Evolutionary conservation across 1,284 basidiomycete genomes (phyloP).

Genomic region (Ceraceosorus guamensis): DNA sequence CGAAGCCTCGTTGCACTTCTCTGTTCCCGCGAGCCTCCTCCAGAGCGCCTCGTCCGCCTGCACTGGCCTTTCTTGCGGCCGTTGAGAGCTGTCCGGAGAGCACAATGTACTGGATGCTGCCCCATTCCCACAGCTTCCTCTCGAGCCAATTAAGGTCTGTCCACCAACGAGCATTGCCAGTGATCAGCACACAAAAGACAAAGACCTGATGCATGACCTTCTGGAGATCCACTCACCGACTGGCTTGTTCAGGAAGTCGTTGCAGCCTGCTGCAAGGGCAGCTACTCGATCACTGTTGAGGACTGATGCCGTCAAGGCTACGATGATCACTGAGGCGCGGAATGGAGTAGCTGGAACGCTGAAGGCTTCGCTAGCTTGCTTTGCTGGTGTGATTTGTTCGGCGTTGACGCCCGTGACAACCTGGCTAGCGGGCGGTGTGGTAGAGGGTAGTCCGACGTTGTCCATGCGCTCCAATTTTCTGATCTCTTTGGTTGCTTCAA

Average conservation of each 20-base stretch:
- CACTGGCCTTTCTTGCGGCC: background rate
- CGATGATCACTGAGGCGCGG: constrained; percentile 93
- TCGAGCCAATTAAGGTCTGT: constrained; percentile 55
- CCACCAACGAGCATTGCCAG: too few relatives aligned
- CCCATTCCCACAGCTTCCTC: constrained; percentile 99
- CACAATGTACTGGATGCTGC: constrained; percentile 51
- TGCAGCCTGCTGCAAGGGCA: constrained; percentile 93
- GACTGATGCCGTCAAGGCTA: constrained; percentile 90
- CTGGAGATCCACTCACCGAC: constrained; percentile 54
- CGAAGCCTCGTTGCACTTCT: background rate
- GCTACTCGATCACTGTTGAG: constrained; percentile 85
- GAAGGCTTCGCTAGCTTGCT: too few relatives aligned
- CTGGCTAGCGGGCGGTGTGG: constrained; percentile 52
- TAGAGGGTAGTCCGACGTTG: constrained; percentile 65
- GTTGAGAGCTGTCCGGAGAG: constrained; percentile 15
- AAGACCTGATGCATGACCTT: too few relatives aligned
- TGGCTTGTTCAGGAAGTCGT: constrained; percentile 97
- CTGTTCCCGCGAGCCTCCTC: background rate
- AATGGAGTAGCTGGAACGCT: constrained; percentile 52
- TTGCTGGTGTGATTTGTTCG: background rate
- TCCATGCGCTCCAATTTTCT: constrained; percentile 68
- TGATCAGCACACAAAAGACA: too few relatives aligned
- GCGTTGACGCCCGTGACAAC: background rate
- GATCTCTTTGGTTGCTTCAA: constrained; percentile 93
- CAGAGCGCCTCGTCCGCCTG: background rate